Evolutionary conservation across 2,329 filamentous ascomycete genomes (phyloP).

Genomic region (Claviceps monticola): DNA sequence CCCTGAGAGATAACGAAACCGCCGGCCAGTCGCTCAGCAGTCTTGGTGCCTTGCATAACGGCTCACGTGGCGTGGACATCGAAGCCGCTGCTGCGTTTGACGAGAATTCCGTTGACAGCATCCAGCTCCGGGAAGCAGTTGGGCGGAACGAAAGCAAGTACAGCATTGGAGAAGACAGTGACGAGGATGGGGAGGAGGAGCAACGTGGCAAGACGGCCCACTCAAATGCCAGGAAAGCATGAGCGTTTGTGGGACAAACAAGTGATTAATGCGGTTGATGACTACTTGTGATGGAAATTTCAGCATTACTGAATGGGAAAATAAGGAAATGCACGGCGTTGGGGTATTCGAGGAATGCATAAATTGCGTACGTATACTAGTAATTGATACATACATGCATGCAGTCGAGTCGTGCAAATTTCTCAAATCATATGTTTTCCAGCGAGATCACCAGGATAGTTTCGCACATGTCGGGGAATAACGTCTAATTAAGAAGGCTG

Average conservation of each 20-base stretch:
- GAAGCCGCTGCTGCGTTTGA: slow-evolving; percentile 49
- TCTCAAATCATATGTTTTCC: not conserved
- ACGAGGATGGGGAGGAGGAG: slow-evolving; percentile 26
- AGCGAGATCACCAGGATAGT: not conserved
- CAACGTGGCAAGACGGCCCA: slow-evolving; percentile 3
- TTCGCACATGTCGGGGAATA: too few relatives aligned
- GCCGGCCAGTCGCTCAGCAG: slow-evolving; percentile 20
- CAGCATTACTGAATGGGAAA: not conserved
- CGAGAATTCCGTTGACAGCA: slow-evolving; percentile 49
- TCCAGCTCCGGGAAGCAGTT: slow-evolving; percentile 37
- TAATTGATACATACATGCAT: not conserved
- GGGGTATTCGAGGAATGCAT: not conserved
- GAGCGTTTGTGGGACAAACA: not conserved
- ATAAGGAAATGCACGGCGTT: not conserved
- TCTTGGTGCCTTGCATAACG: slow-evolving; percentile 34
- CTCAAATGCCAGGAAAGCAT: not conserved
- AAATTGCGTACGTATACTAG: not conserved
- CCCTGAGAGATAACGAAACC: slow-evolving; percentile 27
- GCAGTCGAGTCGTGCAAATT: too few relatives aligned
- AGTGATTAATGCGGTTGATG: not conserved
- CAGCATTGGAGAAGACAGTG: slow-evolving; percentile 42
- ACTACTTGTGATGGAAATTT: not conserved
- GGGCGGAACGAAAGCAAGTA: slow-evolving; percentile 33
- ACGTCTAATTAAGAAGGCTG: too few relatives aligned
- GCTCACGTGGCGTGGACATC: slow-evolving; percentile 35